These are phyloP conservation scores for Amanita inopinata DNA, from an alignment of 768 basidiomycete genomes.

Conservation along the genomic window DNA sequence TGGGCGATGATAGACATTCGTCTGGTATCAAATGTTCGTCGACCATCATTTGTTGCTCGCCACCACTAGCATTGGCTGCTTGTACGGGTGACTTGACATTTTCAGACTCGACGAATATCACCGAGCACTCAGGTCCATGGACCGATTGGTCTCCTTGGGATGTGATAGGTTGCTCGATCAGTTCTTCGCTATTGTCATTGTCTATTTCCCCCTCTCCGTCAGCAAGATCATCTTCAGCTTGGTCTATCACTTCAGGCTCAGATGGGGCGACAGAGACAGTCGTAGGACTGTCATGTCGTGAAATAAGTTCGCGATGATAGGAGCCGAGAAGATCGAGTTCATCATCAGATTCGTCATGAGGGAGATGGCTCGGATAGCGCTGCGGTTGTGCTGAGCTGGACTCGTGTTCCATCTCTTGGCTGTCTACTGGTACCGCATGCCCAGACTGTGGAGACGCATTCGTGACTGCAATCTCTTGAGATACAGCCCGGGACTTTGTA, in stretches of 20 bases:
- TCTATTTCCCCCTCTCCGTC: constrained; percentile 12
- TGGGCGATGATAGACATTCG: too few species aligned
- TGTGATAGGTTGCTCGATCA: constrained; percentile 4
- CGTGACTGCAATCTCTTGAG: neutral
- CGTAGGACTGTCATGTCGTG: constrained; percentile 9
- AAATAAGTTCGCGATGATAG: constrained; percentile 12
- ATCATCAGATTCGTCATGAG: constrained; percentile 23
- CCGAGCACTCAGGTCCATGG: too few species aligned
- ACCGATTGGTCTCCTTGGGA: neutral
- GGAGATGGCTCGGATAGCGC: neutral
- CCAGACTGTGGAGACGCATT: too few species aligned
- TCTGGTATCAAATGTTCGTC: too few species aligned
- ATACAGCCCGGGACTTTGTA: neutral
- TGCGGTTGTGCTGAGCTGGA: neutral
- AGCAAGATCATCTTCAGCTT: constrained; percentile 13
- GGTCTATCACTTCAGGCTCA: constrained; percentile 9
- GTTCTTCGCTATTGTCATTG: constrained; percentile 12
- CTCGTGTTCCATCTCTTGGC: too few species aligned
- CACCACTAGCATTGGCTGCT: too few species aligned
- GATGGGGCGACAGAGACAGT: neutral
- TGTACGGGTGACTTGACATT: too few species aligned
- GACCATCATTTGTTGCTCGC: too few species aligned
- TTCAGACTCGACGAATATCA: too few species aligned
- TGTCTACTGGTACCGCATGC: too few species aligned
- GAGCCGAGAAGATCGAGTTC: constrained; percentile 32